These are phyloP conservation scores for Yamadazyma sp. DNA, from an alignment of 805 yeast genomes.

Conservation along the genomic window DNA sequence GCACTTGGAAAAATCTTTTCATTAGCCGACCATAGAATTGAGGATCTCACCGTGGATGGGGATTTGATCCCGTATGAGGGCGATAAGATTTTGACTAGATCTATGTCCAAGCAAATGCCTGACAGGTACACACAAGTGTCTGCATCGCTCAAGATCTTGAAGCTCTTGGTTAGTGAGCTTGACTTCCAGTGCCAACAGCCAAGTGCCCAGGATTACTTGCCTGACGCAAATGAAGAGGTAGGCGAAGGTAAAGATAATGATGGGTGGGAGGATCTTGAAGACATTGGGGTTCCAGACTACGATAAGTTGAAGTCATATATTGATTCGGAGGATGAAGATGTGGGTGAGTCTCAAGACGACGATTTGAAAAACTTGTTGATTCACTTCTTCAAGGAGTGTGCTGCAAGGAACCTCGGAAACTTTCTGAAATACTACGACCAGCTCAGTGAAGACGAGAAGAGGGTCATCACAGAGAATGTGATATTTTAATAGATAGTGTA, in stretches of 20 bases:
- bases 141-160: slow-evolving; percentile 70
- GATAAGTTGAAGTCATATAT: slow-evolving; percentile 62
- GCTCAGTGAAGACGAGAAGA: slow-evolving; percentile 55
- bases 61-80: slow-evolving; percentile 62
- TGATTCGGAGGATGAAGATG: slow-evolving; percentile 44
- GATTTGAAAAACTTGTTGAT: slow-evolving; percentile 43
- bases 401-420: slow-evolving; percentile 47
- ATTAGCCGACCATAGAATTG: slow-evolving; percentile 54
- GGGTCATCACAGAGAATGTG: slow-evolving; percentile 49
- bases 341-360: slow-evolving; percentile 26
- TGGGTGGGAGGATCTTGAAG: slow-evolving; percentile 80
- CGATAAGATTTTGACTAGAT: slow-evolving; percentile 77
- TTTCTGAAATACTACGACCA: slow-evolving; percentile 52
- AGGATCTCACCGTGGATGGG: slow-evolving; percentile 66
- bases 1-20: slow-evolving; percentile 71
- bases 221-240: slow-evolving; percentile 31
- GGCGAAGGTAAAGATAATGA: slow-evolving; percentile 48
- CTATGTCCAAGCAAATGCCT: slow-evolving; percentile 71
- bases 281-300: slow-evolving; percentile 59
- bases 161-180: slow-evolving; percentile 68
- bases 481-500: slow-evolving; percentile 33
- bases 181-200: slow-evolving; percentile 60
- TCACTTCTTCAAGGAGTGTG: slow-evolving; percentile 57
- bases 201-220: slow-evolving; percentile 37
- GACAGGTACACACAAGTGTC: slow-evolving; percentile 63